Percentiles rank a stretch among this genome's conserved stretches.
phyloP scores from a whole-genome alignment of 2,329 filamentous ascomycete genomes.

The Colletotrichum sp. region DNA sequence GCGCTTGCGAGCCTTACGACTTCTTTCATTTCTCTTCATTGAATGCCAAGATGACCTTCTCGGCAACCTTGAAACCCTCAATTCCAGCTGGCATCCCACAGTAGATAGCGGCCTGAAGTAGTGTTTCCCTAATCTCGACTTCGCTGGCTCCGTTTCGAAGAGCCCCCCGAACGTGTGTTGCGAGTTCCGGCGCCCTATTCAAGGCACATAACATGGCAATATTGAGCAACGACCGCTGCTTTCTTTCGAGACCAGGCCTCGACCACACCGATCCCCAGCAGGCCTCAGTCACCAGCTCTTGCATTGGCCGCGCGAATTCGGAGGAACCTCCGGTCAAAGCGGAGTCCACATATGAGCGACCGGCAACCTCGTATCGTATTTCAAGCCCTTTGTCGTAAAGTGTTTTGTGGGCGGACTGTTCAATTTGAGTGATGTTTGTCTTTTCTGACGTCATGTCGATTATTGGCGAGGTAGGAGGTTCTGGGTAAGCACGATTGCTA shows the following conservation, averaged over 20 bases:
- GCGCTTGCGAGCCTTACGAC: background rate
- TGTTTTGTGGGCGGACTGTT: background rate
- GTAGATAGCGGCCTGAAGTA: background rate
- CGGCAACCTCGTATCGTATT: background rate
- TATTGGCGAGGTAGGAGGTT: background rate
- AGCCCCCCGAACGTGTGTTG: background rate
- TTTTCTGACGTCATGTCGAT: background rate
- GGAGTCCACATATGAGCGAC: background rate
- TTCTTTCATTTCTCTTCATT: slow-evolving; percentile 26
- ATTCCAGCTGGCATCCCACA: background rate
- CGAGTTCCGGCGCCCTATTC: background rate
- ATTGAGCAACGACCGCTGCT: background rate
- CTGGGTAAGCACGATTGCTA: background rate
- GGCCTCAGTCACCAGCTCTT: background rate
- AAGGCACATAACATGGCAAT: background rate
- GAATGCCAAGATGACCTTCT: background rate
- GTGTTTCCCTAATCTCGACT: background rate
- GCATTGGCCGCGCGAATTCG: background rate
- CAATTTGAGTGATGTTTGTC: background rate
- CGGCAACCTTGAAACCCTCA: background rate
- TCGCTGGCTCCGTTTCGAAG: background rate
- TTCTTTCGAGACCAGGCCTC: background rate
- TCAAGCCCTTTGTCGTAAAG: background rate
- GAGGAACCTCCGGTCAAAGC: background rate
- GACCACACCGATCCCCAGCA: background rate